These are phyloP conservation scores for Spergularia azorica DNA, from an alignment of 179 eudicot genomes.

Conservation along the genomic window DNA sequence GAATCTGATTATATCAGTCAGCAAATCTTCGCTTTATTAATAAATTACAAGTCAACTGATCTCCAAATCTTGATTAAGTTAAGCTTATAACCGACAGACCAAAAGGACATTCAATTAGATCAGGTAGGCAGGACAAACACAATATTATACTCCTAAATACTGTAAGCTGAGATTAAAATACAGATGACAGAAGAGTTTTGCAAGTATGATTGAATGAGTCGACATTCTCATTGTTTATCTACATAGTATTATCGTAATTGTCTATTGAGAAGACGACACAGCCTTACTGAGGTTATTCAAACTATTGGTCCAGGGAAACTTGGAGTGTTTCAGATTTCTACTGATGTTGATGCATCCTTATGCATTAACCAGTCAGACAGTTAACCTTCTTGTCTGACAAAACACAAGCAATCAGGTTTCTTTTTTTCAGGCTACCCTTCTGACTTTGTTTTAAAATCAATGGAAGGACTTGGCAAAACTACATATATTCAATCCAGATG, in stretches of 20 bases:
- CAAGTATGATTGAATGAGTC: background rate
- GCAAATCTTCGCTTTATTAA: constrained; percentile 15
- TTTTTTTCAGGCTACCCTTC: background rate
- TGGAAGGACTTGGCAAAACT: background rate
- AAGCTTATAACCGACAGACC: constrained; percentile 16
- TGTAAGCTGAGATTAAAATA: background rate
- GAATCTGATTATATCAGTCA: constrained; percentile 18
- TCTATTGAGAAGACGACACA: too few species aligned
- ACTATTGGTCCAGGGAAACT: background rate
- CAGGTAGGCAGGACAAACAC: background rate
- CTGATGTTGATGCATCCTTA: constrained; percentile 17
- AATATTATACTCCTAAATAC: background rate
- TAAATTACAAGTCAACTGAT: constrained; percentile 20
- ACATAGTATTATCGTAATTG: background rate
- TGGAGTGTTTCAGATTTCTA: constrained; percentile 2
- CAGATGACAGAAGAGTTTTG: background rate
- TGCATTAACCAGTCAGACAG: constrained; percentile 23
- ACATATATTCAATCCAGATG: background rate
- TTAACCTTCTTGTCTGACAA: constrained; percentile 23
- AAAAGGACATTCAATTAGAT: constrained; percentile 10
- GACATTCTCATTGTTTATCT: constrained; percentile 5
- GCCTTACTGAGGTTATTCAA: too few species aligned
- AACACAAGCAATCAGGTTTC: constrained; percentile 10
- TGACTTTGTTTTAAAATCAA: constrained; percentile 2
- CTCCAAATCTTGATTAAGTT: constrained; percentile 25